Conservation (phyloP, 495 filamentous ascomycete species). For the Xylaria grammica region DNA sequence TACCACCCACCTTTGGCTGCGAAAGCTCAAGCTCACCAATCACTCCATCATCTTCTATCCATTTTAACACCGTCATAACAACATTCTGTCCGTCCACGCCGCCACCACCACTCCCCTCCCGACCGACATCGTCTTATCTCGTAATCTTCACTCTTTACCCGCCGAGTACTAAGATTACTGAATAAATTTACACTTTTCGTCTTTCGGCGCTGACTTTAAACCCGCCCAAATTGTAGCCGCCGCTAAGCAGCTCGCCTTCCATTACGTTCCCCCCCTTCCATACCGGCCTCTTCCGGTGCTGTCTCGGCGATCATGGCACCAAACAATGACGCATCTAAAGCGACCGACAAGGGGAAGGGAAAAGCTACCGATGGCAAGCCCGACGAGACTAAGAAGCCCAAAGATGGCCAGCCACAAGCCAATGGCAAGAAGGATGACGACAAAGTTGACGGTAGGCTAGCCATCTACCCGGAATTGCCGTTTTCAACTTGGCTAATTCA, state of each 20-base stretch:
- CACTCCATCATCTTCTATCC: neutral
- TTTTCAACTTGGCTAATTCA: constrained; percentile 32
- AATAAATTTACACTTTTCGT: too few species aligned
- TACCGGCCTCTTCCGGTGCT: constrained; percentile 3
- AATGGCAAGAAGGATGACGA: constrained; percentile 78
- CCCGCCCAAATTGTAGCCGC: neutral
- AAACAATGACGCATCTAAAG: constrained; percentile 83
- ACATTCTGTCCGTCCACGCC: neutral
- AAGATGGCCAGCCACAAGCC: constrained; percentile 66
- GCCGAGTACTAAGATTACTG: too few species aligned
- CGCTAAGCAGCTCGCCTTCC: neutral
- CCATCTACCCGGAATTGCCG: constrained; percentile 9
- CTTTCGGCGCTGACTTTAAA: neutral
- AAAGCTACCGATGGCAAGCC: constrained; percentile 75
- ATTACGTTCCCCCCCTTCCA: neutral
- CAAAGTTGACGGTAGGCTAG: constrained; percentile 52
- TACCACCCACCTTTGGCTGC: constrained; percentile 25
- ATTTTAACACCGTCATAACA: neutral
- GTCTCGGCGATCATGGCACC: constrained; percentile 72
- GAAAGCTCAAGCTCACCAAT: constrained; percentile 24
- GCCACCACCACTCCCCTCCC: neutral
- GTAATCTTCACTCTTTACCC: too few species aligned
- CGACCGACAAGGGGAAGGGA: constrained; percentile 93
- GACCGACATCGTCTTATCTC: too few species aligned
- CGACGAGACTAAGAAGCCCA: constrained; percentile 69